Percentiles rank a stretch among this genome's conserved stretches.
phyloP scores from a whole-genome alignment of 805 yeast species.

The Candida taoyuanica region DNA sequence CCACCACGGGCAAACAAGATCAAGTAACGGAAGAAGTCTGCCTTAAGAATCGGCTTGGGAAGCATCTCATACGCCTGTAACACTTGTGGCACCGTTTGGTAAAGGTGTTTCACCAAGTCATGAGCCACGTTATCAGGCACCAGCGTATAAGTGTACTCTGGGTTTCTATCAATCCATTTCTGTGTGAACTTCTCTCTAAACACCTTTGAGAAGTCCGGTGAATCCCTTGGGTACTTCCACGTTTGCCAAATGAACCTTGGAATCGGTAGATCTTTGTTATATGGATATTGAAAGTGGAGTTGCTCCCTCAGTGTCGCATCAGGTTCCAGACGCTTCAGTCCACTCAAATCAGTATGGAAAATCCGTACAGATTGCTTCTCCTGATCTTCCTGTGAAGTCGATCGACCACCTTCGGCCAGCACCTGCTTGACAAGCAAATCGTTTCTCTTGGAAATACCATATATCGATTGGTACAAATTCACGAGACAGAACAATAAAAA shows the following conservation, averaged over 20 bases:
- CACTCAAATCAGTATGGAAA: constrained; percentile 4
- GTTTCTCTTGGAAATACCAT: neutral
- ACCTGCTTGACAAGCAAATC: neutral
- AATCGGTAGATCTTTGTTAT: constrained; percentile 55
- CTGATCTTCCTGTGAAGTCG: neutral
- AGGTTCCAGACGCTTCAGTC: constrained; percentile 6
- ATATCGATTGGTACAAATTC: neutral
- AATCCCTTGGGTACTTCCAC: constrained; percentile 70
- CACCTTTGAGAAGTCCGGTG: constrained; percentile 49
- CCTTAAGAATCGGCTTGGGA: constrained; percentile 81
- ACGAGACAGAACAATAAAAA: neutral
- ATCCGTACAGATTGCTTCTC: constrained; percentile 3
- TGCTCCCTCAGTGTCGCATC: constrained; percentile 43
- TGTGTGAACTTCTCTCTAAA: constrained; percentile 43
- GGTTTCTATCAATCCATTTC: constrained; percentile 62
- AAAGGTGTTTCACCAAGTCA: constrained; percentile 51
- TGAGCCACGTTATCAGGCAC: constrained; percentile 66
- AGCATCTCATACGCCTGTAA: constrained; percentile 65
- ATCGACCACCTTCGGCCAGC: neutral
- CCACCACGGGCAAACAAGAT: constrained; percentile 90
- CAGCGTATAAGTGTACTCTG: constrained; percentile 64
- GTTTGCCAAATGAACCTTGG: constrained; percentile 92
- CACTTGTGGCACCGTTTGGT: constrained; percentile 70
- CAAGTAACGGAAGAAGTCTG: constrained; percentile 90
- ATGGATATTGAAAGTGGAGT: constrained; percentile 69